These are phyloP conservation scores for Piper longum DNA, from an alignment of 164 flowering plant genomes.

Conservation along the genomic window DNA sequence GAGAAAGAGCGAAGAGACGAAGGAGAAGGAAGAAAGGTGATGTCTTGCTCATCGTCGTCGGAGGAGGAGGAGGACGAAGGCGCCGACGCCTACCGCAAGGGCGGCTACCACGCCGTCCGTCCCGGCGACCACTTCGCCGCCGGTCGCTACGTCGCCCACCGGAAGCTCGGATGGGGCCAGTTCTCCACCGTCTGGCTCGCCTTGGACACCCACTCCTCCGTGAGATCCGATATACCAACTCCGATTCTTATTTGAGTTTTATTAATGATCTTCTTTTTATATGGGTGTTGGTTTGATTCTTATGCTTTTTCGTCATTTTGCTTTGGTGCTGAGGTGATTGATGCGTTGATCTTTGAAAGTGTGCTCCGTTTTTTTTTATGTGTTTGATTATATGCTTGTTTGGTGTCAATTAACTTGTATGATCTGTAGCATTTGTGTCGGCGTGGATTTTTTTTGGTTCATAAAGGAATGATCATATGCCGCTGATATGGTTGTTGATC, in stretches of 20 bases:
- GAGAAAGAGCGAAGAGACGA: not conserved
- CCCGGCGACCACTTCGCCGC: slow-evolving; percentile 69
- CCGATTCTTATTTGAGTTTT: not conserved
- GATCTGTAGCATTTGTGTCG: not conserved
- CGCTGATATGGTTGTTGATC: not conserved
- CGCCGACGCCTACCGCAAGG: slow-evolving; percentile 71
- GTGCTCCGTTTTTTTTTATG: too few relatives aligned
- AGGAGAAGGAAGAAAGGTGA: slow-evolving; percentile 6
- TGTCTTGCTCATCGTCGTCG: slow-evolving; percentile 74
- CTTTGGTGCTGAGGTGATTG: not conserved
- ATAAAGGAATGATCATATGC: not conserved
- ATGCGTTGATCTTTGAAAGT: not conserved
- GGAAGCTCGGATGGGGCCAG: slow-evolving; percentile 96
- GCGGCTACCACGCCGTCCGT: slow-evolving; percentile 87
- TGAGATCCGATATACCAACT: slow-evolving; percentile 12
- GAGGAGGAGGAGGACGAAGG: slow-evolving; percentile 83
- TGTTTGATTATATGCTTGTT: not conserved
- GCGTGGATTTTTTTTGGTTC: not conserved
- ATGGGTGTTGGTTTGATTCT: not conserved
- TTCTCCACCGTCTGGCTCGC: slow-evolving; percentile 99
- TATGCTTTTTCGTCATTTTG: not conserved
- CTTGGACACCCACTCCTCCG: slow-evolving; percentile 55
- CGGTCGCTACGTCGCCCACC: slow-evolving; percentile 78
- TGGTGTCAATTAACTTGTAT: not conserved
- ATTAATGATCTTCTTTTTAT: not conserved